Evolutionary conservation across 208 protist species (phyloP).

Genomic region (Endotrypanum monterogeii): DNA sequence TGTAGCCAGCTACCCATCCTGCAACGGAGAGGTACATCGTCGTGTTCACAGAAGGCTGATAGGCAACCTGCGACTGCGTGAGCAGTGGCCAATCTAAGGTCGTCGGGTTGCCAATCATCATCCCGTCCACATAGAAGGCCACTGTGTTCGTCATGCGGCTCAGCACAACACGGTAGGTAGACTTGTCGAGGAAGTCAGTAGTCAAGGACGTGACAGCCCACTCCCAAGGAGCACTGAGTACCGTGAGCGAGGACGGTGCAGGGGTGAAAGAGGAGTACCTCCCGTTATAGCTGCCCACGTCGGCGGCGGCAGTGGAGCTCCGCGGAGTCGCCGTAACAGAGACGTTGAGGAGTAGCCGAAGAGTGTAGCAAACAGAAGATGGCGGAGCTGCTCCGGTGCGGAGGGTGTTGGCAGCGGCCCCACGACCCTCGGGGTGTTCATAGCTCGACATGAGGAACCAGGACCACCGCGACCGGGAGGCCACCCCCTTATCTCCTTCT

Average conservation of each 20-base stretch:
- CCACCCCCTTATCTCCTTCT: not conserved
- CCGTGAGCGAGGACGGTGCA: constrained; percentile 18
- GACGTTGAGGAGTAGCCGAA: constrained; percentile 25
- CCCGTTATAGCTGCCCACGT: not conserved
- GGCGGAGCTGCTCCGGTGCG: not conserved
- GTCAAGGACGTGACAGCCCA: constrained; percentile 6
- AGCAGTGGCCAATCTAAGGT: constrained; percentile 27
- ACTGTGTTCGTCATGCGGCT: constrained; percentile 24
- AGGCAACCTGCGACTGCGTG: not conserved
- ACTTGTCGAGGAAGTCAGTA: not conserved
- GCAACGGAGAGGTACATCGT: constrained; percentile 11
- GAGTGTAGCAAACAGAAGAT: not conserved
- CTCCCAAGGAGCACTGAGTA: constrained; percentile 16
- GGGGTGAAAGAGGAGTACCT: not conserved
- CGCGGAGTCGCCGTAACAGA: not conserved
- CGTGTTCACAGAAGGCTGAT: not conserved
- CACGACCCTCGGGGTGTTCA: not conserved
- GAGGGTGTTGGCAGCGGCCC: not conserved
- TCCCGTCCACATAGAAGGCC: constrained; percentile 14
- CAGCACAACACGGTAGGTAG: constrained; percentile 21
- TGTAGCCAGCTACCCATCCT: constrained; percentile 24
- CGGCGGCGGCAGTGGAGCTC: not conserved
- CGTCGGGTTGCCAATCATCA: constrained; percentile 8
- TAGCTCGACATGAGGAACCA: constrained; percentile 25
- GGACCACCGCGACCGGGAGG: not conserved